These are phyloP conservation scores for Echria macrotheca DNA, from an alignment of 495 filamentous ascomycete species.

Conservation along the genomic window DNA sequence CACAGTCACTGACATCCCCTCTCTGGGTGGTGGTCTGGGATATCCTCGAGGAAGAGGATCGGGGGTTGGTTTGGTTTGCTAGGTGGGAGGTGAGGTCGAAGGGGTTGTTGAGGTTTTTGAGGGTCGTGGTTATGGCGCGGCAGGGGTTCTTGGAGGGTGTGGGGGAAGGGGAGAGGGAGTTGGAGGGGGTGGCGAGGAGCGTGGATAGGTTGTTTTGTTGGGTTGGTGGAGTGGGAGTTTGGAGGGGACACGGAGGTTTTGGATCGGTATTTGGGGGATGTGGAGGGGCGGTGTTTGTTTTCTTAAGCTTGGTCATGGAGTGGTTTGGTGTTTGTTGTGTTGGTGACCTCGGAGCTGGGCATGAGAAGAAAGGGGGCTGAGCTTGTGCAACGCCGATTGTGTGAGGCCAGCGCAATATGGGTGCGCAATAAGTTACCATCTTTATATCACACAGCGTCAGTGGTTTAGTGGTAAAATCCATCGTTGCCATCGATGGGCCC, in stretches of 20 bases:
- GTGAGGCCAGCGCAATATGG: no score
- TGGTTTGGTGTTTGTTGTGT: no score
- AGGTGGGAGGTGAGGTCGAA: background rate
- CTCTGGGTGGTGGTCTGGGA: background rate
- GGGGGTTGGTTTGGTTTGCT: background rate
- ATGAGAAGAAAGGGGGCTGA: background rate
- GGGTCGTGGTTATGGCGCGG: background rate
- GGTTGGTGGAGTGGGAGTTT: background rate
- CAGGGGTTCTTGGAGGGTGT: background rate
- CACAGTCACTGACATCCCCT: no score
- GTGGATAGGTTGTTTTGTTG: slow-evolving; percentile 4
- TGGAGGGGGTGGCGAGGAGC: background rate
- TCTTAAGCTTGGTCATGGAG: no score
- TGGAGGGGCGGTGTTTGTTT: background rate
- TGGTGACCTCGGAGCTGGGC: no score
- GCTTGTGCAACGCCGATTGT: no score
- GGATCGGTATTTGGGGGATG: background rate
- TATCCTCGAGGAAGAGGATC: background rate
- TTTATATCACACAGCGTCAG: no score
- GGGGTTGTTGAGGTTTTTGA: background rate
- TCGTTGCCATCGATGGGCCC: slow-evolving; percentile 38
- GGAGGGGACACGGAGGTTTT: background rate
- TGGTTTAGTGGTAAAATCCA: slow-evolving; percentile 8
- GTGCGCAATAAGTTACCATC: no score
- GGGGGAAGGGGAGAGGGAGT: background rate